Base-by-base conservation (phyloP, 2,329 filamentous ascomycete genomes). In the Paecilomyces variotii region DNA sequence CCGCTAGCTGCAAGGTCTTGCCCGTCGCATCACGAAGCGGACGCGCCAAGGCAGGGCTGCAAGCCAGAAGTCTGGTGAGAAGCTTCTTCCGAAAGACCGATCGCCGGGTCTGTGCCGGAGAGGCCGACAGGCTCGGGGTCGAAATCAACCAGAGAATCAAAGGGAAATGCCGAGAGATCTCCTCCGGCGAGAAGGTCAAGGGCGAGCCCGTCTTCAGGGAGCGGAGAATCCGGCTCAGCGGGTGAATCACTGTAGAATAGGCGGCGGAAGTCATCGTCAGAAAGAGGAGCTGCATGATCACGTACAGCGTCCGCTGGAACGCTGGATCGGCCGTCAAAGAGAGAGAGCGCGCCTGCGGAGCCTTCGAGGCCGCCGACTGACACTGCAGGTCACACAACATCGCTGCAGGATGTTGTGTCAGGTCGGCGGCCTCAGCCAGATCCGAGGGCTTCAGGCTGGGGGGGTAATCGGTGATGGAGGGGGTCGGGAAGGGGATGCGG, bases 341-440 rank as follows among this genome's bases (percentile, higher is more conserved):
- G 70, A 32, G 74, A 69, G 62, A 76, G 70, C 55, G 70, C 67
- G 60, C 78, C 76, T 75, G 78, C 80, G 78, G 83, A 69, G 70
- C 68, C 71, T 69, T 75, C 76, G 74, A 77, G 67, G 67, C 83
- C 82, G 80, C 84, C 88, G 89, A 93, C 87, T 86, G 94, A 97
- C 94, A 99, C 94, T 89, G 94, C 94, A 96, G 94, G 94, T 96
- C 94, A 78, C 88, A 97, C 94, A 97, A 97, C 93, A 97, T 88
- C 92, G 84, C 94, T 84, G 94, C 94, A 97, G 94, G 92, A 96
- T 95, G 92, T 97, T 97, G 94, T 97, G 92, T 94, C 94, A 85
- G 80, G 84, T 95, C 90, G 86, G 89, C 83, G 79, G 87, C 84
- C 79, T 79, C 74, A 74, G 76, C 75, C 72, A 76, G 74, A 72